Base-by-base conservation (phyloP, 2,329 filamentous ascomycete species). In the Xylaria hypoxylon region DNA sequence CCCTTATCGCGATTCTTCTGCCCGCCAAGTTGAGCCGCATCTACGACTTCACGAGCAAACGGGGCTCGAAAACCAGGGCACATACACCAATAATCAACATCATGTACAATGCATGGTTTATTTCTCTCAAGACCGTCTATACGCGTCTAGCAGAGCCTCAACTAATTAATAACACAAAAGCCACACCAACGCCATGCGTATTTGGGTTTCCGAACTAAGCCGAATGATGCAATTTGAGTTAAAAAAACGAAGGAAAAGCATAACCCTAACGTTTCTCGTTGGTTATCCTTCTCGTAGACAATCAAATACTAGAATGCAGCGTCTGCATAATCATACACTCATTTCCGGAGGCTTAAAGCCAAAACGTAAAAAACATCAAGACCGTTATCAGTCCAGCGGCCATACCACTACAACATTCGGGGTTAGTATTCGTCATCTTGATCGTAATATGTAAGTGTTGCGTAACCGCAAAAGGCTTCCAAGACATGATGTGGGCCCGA, bases 311-410 rank as follows among this genome's bases (percentile, higher is more conserved):
- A 57, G 28, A 55, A 47, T 51, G 57, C 22, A 57, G 31, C 42
- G 28, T 62, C 31, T 40, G 19, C 45, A 56, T 56, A 56, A 35
- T 45, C 51, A 62, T 62, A 38, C 22, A 50, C 17, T 59, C 45
- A 17, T 40, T 59, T 17, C n/a, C n/a, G 19, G 26, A 35, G 50
- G 26, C 10, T 79, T 76, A 85, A 64, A 86, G 73, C 81, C 83
- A 85, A 66, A 84, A 79, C 38, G 84, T 80, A 68, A 86, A 85
- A 45, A 84, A 78, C 66, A 86, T 76, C 83, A 85, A 84, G n/a
- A 86, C 82, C 38, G 78, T 80, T 1, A 82, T 80, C 8, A 86
- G 74, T 3, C 79, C 84, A n/a, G 80, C 79, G 28, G 80, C 79
- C 82, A 86, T 85, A 17, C 83, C 82, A 3, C 52, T 55, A 55